phyloP scores from a whole-genome alignment of 441 rosid species.

The Omphalea diandra region DNA sequence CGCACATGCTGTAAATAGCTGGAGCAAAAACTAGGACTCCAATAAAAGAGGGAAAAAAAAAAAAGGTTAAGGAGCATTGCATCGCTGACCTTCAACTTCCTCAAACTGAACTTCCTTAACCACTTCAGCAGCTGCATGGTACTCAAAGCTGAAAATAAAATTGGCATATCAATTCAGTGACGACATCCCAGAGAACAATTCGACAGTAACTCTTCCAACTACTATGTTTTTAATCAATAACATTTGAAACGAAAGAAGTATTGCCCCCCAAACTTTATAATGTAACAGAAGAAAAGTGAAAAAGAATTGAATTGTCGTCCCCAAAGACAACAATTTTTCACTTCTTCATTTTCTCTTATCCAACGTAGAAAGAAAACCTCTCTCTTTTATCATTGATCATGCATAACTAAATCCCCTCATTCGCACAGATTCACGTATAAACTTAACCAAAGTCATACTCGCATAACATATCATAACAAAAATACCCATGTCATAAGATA shows the following conservation, averaged over 20 bases:
- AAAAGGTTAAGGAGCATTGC: not conserved
- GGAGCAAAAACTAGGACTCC: not conserved
- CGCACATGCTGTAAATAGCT: not conserved
- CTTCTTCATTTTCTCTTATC: not conserved
- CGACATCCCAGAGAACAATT: not conserved
- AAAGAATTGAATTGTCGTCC: not conserved
- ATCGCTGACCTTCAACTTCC: conserved; percentile 65
- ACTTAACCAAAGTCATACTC: too few species aligned
- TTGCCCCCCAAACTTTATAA: too few species aligned
- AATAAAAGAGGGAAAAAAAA: not conserved
- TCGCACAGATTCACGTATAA: too few species aligned
- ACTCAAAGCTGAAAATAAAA: conserved; percentile 60
- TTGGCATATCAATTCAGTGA: not conserved
- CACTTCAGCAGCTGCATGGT: conserved; percentile 71
- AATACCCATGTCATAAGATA: not conserved
- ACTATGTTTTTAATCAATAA: not conserved
- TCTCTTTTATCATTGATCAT: not conserved
- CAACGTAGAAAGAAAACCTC: not conserved
- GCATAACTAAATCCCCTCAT: not conserved
- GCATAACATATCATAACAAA: not conserved
- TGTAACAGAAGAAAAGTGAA: too few species aligned
- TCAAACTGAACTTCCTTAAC: conserved; percentile 79
- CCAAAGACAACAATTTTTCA: not conserved
- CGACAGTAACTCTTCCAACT: not conserved
- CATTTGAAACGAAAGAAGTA: not conserved